Percentiles rank a stretch among this genome's conserved stretches.
These are phyloP conservation scores for Kazachstania psychrophila DNA, from an alignment of 805 yeast genomes.

Conservation along the genomic window DNA sequence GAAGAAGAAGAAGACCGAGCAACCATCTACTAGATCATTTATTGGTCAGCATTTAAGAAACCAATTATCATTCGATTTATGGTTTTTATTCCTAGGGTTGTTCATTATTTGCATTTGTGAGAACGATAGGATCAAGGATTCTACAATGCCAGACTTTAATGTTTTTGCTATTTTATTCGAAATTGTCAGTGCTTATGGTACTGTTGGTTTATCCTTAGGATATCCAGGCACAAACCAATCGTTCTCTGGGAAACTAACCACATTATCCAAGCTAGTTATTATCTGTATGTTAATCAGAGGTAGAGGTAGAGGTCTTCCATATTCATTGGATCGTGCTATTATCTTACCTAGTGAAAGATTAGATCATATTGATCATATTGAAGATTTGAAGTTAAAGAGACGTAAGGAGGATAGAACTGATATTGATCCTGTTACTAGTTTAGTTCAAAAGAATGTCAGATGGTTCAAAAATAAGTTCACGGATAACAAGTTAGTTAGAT, in stretches of 20 bases:
- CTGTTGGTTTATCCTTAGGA: conserved; percentile 88
- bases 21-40: conserved; percentile 37
- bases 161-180: conserved; percentile 76
- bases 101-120: conserved; percentile 85
- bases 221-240: conserved; percentile 61
- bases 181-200: conserved; percentile 90
- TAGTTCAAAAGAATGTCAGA: conserved; percentile 16
- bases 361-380: conserved; percentile 51
- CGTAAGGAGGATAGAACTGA: conserved; percentile 6
- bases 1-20: not conserved
- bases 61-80: conserved; percentile 86
- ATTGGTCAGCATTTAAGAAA: conserved; percentile 82
- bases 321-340: conserved; percentile 86
- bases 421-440: conserved; percentile 26
- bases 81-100: conserved; percentile 84
- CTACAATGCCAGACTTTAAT: conserved; percentile 42
- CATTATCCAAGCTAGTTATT: conserved; percentile 71
- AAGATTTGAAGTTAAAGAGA: conserved; percentile 30
- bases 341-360: conserved; percentile 67
- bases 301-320: conserved; percentile 92
- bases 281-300: conserved; percentile 91
- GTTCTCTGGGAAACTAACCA: conserved; percentile 60
- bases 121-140: conserved; percentile 46
- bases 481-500: not conserved
- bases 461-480: conserved; percentile 5